phyloP scores from a whole-genome alignment of 83 land plant species.

The Thuja plicata region DNA sequence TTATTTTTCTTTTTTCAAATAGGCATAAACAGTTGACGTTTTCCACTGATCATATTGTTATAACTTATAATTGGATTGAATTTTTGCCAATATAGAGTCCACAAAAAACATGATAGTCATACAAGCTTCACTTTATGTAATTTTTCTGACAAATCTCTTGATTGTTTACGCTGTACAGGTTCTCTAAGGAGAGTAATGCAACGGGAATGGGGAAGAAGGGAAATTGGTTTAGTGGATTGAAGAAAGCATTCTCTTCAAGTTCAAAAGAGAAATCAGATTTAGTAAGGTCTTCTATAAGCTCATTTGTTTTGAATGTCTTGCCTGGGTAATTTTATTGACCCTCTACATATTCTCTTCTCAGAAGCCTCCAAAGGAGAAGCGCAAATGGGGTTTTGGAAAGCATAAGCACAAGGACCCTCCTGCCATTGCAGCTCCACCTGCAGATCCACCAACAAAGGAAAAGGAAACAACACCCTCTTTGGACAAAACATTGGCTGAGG shows the following conservation, averaged over 20 bases:
- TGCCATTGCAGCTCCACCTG: conserved; percentile 5
- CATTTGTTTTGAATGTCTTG: conserved; percentile 3
- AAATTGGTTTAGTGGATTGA: conserved; percentile 44
- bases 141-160: neutral
- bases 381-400: conserved; percentile 50
- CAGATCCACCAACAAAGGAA: conserved; percentile 11
- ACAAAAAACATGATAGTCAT: neutral
- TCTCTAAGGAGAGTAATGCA: conserved; percentile 14
- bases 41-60: neutral
- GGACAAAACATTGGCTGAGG: conserved; percentile 44
- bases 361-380: conserved; percentile 45
- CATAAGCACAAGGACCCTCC: conserved; percentile 18
- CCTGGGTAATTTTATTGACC: neutral
- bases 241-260: conserved; percentile 40
- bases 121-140: neutral
- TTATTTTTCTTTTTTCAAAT: neutral
- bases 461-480: conserved; percentile 15
- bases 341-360: conserved; percentile 1
- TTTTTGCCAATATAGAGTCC: neutral
- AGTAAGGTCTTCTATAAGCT: conserved; percentile 17
- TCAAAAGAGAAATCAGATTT: conserved; percentile 37
- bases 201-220: conserved; percentile 54
- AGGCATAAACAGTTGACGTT: neutral
- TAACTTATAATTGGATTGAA: neutral
- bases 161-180: neutral